Evolutionary conservation across 768 basidiomycete species (phyloP).

Genomic region (Sporobolomyces phaffii): DNA sequence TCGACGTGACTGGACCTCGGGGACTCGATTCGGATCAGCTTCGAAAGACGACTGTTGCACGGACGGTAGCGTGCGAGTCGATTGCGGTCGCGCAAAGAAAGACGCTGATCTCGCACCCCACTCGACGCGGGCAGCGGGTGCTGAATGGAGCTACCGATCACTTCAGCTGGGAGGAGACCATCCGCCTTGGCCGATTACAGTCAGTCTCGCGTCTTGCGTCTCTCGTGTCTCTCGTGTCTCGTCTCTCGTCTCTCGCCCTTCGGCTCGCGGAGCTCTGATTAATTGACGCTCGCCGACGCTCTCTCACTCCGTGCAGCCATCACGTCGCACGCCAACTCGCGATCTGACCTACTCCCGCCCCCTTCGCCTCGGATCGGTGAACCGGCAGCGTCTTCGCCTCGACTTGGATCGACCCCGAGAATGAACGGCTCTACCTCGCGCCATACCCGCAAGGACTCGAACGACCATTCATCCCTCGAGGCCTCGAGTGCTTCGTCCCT

Average conservation of each 20-base stretch:
- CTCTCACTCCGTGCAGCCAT: background rate
- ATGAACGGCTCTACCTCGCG: background rate
- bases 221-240: background rate
- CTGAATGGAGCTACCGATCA: constrained; percentile 23
- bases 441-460: constrained; percentile 14
- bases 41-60: too few relatives aligned
- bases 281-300: background rate
- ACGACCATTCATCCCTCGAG: background rate
- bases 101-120: too few relatives aligned
- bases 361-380: constrained; percentile 5
- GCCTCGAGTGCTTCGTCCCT: background rate
- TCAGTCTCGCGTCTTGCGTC: background rate
- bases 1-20: too few relatives aligned
- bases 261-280: background rate
- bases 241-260: background rate
- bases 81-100: too few relatives aligned
- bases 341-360: background rate
- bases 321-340: background rate
- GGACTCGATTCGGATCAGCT: too few relatives aligned
- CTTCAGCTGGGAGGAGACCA: constrained; percentile 2
- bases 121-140: too few relatives aligned
- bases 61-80: too few relatives aligned
- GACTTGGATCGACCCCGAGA: background rate
- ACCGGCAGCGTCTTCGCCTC: background rate
- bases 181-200: constrained; percentile 1